Base-by-base conservation (phyloP, 352 stramenopile genomes). In the Phytophthora lateralis region DNA sequence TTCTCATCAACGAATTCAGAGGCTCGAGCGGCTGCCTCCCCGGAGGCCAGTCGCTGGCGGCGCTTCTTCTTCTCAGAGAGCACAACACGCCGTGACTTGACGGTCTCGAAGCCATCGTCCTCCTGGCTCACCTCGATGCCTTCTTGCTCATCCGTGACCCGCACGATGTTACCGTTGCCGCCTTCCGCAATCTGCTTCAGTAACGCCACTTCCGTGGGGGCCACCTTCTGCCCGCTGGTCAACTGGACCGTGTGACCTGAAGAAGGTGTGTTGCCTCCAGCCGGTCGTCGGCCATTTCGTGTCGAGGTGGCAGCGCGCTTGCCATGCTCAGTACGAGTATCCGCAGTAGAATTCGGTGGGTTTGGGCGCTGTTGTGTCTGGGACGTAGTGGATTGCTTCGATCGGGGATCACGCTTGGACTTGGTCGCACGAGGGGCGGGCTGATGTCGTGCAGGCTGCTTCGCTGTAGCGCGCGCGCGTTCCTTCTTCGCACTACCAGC, bases 21-120 rank as follows among this genome's bases (percentile, higher is more conserved):
- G 20, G 24, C 32, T 39, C 12, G 37, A 11, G 32, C 55, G 60
- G 24, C 26, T 63, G 50, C 37, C 38, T 64, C 44, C 7, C 17
- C 53, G 20, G 56, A 43, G 24, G 34, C 39, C 43, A 72, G n/a
- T 5, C 49, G 41, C 35, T 76, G 48, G 8, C 55, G 63, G 38
- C 46, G 38, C n/a, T 62, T 51, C 30, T 72, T 69, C 38, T 71
- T 76, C 38, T 76, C 63, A 2, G 20, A 56, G 35, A 72, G 29
- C 24, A 66, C 48, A 6, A 53, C 35, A 15, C 63, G 71, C 11
- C 63, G 62, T 11, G 66, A 63, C 52, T 71, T 71, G 59, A 65
- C 59, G 4, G 71, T 74, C 59, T 72, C 47, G 41, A 74, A 74
- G 3, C 47, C 62, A 12, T 49, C 39, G 11, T 59, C 37, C 41